Base-by-base conservation (phyloP, 192 early-diverging fungal genomes). In the Backusella tuberculispora region DNA sequence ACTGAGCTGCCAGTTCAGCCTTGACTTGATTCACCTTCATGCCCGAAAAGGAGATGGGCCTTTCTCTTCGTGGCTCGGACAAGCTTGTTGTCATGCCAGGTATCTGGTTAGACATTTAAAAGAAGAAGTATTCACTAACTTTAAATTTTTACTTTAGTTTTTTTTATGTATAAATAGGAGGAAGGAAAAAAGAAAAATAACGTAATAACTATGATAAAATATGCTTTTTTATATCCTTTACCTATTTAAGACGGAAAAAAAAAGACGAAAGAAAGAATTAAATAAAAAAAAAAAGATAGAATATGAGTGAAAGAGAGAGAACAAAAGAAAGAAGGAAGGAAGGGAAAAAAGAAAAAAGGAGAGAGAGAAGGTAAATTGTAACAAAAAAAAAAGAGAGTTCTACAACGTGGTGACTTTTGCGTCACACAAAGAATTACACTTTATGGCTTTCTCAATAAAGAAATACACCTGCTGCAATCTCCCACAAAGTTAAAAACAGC, bases 11-110 rank as follows among this genome's bases (percentile, higher is more conserved):
- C 7, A 77, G 42, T 29, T 77, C 64, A 7, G 29, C 46, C 48
- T 77, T 77, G 70, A 77, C 66, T 50, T 71, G 65, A 26, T 73
- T 45, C 3, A 68, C 76, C 21, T 47, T 73, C 65, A 77, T 67
- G n/a, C 48, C 41, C n/a, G 63, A 45, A 37, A 77, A 77, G 1
- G 76, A 77, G 71, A 77, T 56, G 68, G 45, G 68, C 21, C 45
- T n/a, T 13, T 15, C 21, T n/a, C 65, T 63, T 26, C 41, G 43
- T n/a, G 24, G 63, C 26, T 73, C 72, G 42, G 72, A 56, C 24
- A 73, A 34, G 48, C 72, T 45, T 73, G 63, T 5, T 26, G 21
- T 19, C 48, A 45, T 72, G 70, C 21, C 70, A 74, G 64, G 60
- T 74, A 66, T 66, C 38, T 66, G 64, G 64, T 40, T 66, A 8